phyloP scores from a whole-genome alignment of 441 rosid genomes.

The Euphorbia schlechtendalii region DNA sequence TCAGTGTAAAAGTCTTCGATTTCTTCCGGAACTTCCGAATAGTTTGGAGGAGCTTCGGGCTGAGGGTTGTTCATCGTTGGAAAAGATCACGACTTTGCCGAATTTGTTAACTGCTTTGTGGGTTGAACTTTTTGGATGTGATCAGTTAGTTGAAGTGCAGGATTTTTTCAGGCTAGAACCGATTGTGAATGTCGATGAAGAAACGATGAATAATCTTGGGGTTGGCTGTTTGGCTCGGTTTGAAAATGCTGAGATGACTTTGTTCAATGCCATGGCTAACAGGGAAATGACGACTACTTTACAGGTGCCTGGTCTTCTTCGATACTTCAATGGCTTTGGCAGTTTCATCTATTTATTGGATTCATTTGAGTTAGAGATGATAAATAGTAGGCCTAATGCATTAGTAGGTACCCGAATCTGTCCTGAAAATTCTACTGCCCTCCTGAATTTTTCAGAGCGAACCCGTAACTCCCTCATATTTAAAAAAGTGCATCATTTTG shows the following conservation, averaged over 20 bases:
- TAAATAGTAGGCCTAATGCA: too few species aligned
- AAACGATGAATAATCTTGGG: slow-evolving; percentile 8
- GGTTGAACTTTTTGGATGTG: slow-evolving; percentile 18
- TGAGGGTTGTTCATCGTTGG: slow-evolving; percentile 19
- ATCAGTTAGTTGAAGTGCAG: slow-evolving; percentile 16
- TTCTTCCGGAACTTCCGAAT: slow-evolving; percentile 18
- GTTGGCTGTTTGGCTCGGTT: slow-evolving; percentile 1
- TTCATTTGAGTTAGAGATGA: background rate
- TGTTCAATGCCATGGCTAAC: slow-evolving; percentile 11
- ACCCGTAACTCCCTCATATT: too few species aligned
- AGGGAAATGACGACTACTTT: slow-evolving; percentile 13
- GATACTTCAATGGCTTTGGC: too few species aligned
- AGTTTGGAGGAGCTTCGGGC: slow-evolving; percentile 16
- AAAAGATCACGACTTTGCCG: slow-evolving; percentile 16
- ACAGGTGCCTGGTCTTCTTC: slow-evolving; percentile 16
- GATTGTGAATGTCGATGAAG: slow-evolving; percentile 4
- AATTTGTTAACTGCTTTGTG: slow-evolving; percentile 8
- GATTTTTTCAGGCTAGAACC: slow-evolving; percentile 20
- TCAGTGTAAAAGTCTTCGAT: slow-evolving; percentile 14
- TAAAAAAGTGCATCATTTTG: too few species aligned
- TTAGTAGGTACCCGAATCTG: too few species aligned
- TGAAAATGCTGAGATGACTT: slow-evolving; percentile 1
- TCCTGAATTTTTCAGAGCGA: too few species aligned
- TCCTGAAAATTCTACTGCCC: too few species aligned
- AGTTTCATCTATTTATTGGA: background rate